Evolutionary conservation across 805 yeast species (phyloP).

Genomic region (Saccharomycopsis javanensis): DNA sequence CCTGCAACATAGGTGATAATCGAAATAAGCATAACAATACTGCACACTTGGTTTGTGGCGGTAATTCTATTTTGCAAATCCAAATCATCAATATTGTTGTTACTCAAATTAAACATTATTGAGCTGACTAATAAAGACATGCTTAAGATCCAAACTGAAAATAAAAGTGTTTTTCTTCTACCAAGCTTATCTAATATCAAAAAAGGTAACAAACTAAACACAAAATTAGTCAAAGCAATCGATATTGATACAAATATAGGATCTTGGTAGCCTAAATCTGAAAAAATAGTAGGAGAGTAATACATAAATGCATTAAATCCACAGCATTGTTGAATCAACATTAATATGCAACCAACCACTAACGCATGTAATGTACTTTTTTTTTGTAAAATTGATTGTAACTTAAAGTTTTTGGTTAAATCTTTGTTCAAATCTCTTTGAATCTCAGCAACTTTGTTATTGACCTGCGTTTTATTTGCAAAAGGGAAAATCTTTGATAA

Average conservation of each 20-base stretch:
- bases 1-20: slow-evolving; percentile 31
- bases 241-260: slow-evolving; percentile 48
- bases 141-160: slow-evolving; percentile 33
- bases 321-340: slow-evolving; percentile 50
- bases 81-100: background rate
- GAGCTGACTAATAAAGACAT: slow-evolving; percentile 27
- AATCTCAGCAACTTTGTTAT: slow-evolving; percentile 37
- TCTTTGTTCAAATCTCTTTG: slow-evolving; percentile 33
- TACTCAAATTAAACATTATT: background rate
- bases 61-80: background rate
- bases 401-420: slow-evolving; percentile 20
- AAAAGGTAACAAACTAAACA: slow-evolving; percentile 45
- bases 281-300: slow-evolving; percentile 49
- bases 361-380: slow-evolving; percentile 30
- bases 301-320: slow-evolving; percentile 58
- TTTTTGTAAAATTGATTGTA: slow-evolving; percentile 19
- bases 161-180: slow-evolving; percentile 39
- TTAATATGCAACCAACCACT: slow-evolving; percentile 40
- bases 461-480: slow-evolving; percentile 34
- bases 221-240: slow-evolving; percentile 46
- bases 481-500: slow-evolving; percentile 37
- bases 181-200: slow-evolving; percentile 43
- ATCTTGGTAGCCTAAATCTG: slow-evolving; percentile 39
- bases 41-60: background rate
- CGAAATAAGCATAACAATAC: slow-evolving; percentile 24